Base-by-base conservation (phyloP, 371 early-diverging fungal genomes). In the Apophysomyces variabilis region DNA sequence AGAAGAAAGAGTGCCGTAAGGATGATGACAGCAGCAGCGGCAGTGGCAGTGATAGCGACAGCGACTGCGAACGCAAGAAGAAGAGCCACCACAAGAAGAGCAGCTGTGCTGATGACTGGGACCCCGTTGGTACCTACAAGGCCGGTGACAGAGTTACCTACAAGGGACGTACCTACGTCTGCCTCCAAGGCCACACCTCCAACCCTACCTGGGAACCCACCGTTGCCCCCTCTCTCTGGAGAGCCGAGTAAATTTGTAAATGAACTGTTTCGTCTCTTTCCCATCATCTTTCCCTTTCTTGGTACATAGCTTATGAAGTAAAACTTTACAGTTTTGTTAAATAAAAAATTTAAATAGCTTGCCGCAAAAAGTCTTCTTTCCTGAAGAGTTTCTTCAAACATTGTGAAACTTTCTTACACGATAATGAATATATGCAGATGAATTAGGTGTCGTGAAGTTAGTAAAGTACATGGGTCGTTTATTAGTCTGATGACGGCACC, bases 171-270 rank as follows among this genome's bases (percentile, higher is more conserved):
- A 65, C 64, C 36, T 85, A 80, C 44, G 57, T 85, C 39, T 85
- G 86, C 63, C 76, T 85, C 38, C 86, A 85, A 69, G 79, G 76
- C 8, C 86, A 85, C 60, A 75, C 75, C 39, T 82, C 83, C 60
- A 85, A 87, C 72, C 85, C 85, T 39, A 85, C 84, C 38, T 87
- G 87, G 85, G 61, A 67, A 63, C 87, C 87, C 18, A 76, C 67
- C 45, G 71, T 61, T 56, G 85, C 87, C 41, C 79, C 77, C 64
- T 85, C 85, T 54, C 82, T 87, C 72, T 85, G 87, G 87, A 74
- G 80, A 67, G 60, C 71, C 38, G 79, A 71, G 35, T 86, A 82
- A 79, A 50, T 32, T 16, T n/a, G 16, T 64, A 36, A 12, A 38
- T 63, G 18, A n/a, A 50, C 9, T 5, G 5, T 16, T n/a, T 47